Percentiles rank a stretch among this genome's conserved stretches.
Evolutionary conservation across 2,329 filamentous ascomycete genomes (phyloP).

Genomic region (Hysterium pulicare): DNA sequence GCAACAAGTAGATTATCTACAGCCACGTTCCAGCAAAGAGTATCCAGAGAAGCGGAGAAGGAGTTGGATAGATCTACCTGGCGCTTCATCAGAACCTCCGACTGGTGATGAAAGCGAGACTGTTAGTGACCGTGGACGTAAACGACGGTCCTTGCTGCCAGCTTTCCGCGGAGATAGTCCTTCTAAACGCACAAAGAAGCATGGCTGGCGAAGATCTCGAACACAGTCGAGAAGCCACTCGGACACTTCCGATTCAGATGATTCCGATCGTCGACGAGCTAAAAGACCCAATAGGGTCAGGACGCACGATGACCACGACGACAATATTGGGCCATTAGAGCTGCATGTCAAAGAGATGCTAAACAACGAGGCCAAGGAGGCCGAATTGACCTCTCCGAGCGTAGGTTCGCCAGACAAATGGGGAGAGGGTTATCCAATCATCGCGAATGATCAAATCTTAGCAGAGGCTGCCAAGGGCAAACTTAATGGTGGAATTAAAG

Average conservation of each 20-base stretch:
- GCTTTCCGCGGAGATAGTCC: constrained; percentile 31
- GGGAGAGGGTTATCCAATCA: constrained; percentile 25
- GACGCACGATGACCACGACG: constrained; percentile 43
- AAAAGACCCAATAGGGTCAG: constrained; percentile 54
- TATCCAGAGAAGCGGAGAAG: constrained; percentile 28
- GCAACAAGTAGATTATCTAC: constrained; percentile 23
- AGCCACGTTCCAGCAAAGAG: constrained; percentile 32
- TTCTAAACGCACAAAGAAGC: constrained; percentile 22
- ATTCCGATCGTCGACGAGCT: constrained; percentile 47
- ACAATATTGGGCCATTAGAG: constrained; percentile 47
- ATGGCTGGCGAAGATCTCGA: constrained; percentile 26
- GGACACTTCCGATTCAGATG: constrained; percentile 41
- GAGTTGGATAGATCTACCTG: constrained; percentile 31
- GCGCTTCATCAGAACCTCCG: constrained; percentile 20
- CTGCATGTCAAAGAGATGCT: constrained; percentile 44
- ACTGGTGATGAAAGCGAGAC: constrained; percentile 37
- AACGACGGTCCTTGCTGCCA: constrained; percentile 27
- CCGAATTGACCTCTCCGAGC: constrained; percentile 26
- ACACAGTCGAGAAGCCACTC: constrained; percentile 26
- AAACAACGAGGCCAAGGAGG: constrained; percentile 40
- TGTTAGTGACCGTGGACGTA: constrained; percentile 36
- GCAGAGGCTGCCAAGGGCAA: constrained; percentile 23
- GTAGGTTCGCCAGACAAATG: constrained; percentile 42
- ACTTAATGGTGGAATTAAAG: constrained; percentile 17
- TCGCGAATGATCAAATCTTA: constrained; percentile 11